Base-by-base conservation (phyloP, 192 early-diverging fungal genomes). In the Podila minutissima region DNA sequence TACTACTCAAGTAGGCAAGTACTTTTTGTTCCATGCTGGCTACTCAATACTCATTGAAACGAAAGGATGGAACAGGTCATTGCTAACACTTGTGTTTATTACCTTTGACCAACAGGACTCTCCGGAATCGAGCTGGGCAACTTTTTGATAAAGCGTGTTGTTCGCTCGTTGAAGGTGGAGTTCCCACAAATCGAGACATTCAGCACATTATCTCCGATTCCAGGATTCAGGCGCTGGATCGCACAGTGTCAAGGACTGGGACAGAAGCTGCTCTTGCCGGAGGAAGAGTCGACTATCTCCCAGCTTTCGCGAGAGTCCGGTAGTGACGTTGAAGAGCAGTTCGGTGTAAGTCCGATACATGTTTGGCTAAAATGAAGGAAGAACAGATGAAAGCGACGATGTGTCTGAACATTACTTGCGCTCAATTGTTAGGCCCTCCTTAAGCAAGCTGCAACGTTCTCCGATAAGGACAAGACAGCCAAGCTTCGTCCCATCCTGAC, bases 111-210 rank as follows among this genome's bases (percentile, higher is more conserved):
- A 64, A 61, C 64, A 84, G 86, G 95, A 2, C 86, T 98, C 12
- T 87, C 93, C 15, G 95, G 97, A 24, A 94, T 98, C 37, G 94
- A 98, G 53, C 71, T 98, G 28, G 97, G 96, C 10, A 95, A 95
- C 82, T 94, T 95, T 78, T 76, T 96, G 69, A 95, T 97, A 74
- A 97, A 97, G 70, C 90, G 93, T 17, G 95, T 96, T 3, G 94
- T 98, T 6, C 85, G 87, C n/a, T 91, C 95, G 35, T 84, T 97
- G 17, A 90, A 92, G 68, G 66, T 72, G 9, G 85, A 92, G 41
- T 82, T 92, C 69, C 93, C 95, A 24, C 87, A 88, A 59, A 86
- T 97, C 22, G 71, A 86, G 17, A 93, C 92, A 0, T 98, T 97
- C 72, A 91, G 90, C 67, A 98, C 97, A 0, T 82, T 98, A 13